Conservation (phyloP, 805 yeast species). For the Sungouiella thailandica region DNA sequence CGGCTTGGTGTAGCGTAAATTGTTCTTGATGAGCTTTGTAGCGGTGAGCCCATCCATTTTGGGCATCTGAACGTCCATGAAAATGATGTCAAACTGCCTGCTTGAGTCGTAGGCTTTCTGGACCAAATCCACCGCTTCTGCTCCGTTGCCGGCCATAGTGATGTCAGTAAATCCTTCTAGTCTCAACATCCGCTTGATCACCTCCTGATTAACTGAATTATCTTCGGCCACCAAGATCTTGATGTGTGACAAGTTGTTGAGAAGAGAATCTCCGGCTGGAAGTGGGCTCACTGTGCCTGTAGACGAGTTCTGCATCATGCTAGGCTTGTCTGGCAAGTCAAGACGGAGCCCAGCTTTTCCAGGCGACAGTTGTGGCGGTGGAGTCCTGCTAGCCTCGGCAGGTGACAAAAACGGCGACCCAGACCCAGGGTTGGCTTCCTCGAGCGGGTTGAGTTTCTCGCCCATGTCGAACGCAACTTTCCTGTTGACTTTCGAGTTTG, state of each 20-base stretch:
- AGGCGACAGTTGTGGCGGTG: too few species aligned
- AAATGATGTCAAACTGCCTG: conserved; percentile 61
- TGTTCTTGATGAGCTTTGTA: conserved; percentile 64
- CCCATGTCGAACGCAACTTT: conserved; percentile 39
- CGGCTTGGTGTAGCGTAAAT: conserved; percentile 59
- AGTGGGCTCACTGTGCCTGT: conserved; percentile 14
- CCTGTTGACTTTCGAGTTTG: conserved; percentile 46
- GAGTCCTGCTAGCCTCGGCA: too few species aligned
- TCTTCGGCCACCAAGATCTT: conserved; percentile 88
- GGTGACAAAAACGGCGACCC: too few species aligned
- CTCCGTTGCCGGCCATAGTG: conserved; percentile 83
- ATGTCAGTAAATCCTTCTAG: conserved; percentile 75
- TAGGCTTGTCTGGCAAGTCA: conserved; percentile 11
- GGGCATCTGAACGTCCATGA: conserved; percentile 99
- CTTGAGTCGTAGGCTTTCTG: conserved; percentile 39
- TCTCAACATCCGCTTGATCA: conserved; percentile 79
- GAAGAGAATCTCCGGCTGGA: conserved; percentile 12
- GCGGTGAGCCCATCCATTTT: conserved; percentile 85
- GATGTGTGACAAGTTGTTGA: conserved; percentile 28
- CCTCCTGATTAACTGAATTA: conserved; percentile 90
- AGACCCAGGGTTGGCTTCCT: neutral
- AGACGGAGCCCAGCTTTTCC: neutral
- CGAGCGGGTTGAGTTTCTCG: neutral
- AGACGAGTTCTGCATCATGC: conserved; percentile 3
- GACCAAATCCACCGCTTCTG: conserved; percentile 74